phyloP scores from a whole-genome alignment of 2,329 filamentous ascomycete species.

The Trichophyton equinum region DNA sequence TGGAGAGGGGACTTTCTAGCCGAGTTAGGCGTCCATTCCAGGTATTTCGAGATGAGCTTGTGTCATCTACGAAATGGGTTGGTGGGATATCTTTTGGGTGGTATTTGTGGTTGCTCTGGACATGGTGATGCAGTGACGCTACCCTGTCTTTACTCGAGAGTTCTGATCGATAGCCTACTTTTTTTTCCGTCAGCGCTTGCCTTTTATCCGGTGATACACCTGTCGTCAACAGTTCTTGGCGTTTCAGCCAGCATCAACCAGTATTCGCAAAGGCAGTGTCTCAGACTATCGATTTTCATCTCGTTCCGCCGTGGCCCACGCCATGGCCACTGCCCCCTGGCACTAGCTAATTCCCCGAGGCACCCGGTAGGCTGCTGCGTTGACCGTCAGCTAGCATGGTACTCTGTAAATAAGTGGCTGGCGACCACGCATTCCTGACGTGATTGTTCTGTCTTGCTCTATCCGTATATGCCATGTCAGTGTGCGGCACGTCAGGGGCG shows the following conservation, averaged over 20 bases:
- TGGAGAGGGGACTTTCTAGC: background rate
- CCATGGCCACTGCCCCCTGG: background rate
- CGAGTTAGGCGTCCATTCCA: slow-evolving; percentile 23
- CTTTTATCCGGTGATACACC: background rate
- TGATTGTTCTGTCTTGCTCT: background rate
- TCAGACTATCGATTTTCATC: background rate
- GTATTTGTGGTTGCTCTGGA: slow-evolving; percentile 56
- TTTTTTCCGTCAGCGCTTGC: background rate
- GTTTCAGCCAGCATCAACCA: background rate
- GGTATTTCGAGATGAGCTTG: slow-evolving; percentile 48
- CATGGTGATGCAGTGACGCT: slow-evolving; percentile 36
- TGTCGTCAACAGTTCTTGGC: background rate
- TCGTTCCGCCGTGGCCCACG: background rate
- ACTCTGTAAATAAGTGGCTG: background rate
- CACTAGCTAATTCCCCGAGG: background rate
- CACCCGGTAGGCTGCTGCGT: background rate
- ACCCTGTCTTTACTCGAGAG: background rate
- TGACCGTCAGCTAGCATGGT: background rate
- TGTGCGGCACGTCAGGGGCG: background rate
- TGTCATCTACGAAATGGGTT: slow-evolving; percentile 49
- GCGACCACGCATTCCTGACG: background rate
- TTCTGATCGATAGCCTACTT: background rate
- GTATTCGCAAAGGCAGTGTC: background rate
- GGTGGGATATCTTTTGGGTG: slow-evolving; percentile 49
- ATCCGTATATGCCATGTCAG: background rate